Evolutionary conservation across 768 basidiomycete genomes (phyloP).

Genomic region (Termitomyces sp.): DNA sequence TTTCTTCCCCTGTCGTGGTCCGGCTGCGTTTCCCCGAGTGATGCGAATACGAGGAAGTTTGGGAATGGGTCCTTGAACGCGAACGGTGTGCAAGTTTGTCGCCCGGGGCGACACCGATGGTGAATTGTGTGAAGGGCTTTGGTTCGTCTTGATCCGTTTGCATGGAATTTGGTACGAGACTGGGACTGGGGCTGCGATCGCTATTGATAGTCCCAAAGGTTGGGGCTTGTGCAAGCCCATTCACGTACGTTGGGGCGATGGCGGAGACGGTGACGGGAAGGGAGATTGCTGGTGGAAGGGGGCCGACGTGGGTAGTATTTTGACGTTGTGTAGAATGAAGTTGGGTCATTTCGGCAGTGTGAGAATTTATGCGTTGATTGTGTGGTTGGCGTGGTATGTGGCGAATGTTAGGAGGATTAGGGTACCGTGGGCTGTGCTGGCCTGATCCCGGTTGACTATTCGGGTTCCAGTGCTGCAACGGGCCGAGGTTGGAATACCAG

Average conservation of each 20-base stretch:
- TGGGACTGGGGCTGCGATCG: constrained; percentile 13
- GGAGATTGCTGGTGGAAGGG: background rate
- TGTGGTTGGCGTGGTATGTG: background rate
- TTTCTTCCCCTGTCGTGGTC: constrained; percentile 6
- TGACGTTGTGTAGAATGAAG: background rate
- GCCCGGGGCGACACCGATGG: constrained; percentile 37
- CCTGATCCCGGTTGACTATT: background rate
- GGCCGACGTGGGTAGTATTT: background rate
- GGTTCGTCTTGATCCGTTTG: background rate
- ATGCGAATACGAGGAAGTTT: background rate
- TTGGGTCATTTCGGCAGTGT: background rate
- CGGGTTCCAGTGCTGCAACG: background rate
- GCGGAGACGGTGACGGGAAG: background rate
- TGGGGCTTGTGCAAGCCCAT: background rate
- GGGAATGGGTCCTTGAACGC: constrained; percentile 27
- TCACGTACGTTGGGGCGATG: background rate
- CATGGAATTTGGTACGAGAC: constrained; percentile 11
- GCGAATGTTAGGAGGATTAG: background rate
- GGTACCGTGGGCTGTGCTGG: background rate
- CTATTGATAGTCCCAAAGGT: background rate
- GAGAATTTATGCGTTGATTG: background rate
- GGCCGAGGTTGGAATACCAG: constrained; percentile 21
- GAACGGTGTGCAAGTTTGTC: constrained; percentile 23
- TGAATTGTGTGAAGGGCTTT: constrained; percentile 31
- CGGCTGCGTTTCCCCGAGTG: constrained; percentile 11